A percentile compares a stretch with the other conserved stretches of the same genome.
These are phyloP conservation scores for Closterium sp. DNA, from an alignment of 139 green algal genomes.

Conservation along the genomic window DNA sequence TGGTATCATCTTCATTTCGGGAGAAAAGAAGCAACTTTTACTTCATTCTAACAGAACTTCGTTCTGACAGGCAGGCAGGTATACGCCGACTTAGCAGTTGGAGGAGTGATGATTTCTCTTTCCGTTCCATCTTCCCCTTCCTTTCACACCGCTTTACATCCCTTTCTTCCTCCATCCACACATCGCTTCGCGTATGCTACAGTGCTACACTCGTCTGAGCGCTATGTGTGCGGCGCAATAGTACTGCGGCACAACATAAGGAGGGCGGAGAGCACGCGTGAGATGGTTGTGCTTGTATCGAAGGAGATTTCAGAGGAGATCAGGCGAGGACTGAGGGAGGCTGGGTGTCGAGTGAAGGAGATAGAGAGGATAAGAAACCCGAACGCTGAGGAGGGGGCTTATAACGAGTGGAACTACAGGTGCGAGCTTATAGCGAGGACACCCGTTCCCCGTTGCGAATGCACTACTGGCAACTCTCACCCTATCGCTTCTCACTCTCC, in stretches of 20 bases:
- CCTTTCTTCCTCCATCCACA: background rate
- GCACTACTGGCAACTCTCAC: too few relatives aligned
- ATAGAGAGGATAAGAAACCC: constrained; percentile 4
- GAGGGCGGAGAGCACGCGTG: background rate
- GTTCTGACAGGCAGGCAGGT: too few relatives aligned
- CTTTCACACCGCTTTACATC: background rate
- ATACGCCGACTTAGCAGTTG: too few relatives aligned
- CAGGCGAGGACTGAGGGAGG: background rate
- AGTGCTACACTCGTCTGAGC: background rate
- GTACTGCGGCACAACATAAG: background rate
- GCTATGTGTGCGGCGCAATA: background rate
- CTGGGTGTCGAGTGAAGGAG: background rate
- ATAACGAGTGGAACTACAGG: constrained; percentile 26
- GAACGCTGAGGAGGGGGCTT: background rate
- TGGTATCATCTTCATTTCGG: too few relatives aligned
- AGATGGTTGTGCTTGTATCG: background rate
- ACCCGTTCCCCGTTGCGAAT: too few relatives aligned
- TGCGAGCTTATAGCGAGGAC: background rate
- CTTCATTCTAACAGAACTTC: too few relatives aligned
- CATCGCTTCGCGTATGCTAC: background rate
- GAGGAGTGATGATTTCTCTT: too few relatives aligned
- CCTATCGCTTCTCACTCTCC: too few relatives aligned
- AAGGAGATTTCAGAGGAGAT: background rate
- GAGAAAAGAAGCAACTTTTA: background rate
- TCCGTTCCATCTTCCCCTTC: too few relatives aligned